These are phyloP conservation scores for Calonectria pseudoreteaudii DNA, from an alignment of 2,329 filamentous ascomycete genomes.

Conservation along the genomic window DNA sequence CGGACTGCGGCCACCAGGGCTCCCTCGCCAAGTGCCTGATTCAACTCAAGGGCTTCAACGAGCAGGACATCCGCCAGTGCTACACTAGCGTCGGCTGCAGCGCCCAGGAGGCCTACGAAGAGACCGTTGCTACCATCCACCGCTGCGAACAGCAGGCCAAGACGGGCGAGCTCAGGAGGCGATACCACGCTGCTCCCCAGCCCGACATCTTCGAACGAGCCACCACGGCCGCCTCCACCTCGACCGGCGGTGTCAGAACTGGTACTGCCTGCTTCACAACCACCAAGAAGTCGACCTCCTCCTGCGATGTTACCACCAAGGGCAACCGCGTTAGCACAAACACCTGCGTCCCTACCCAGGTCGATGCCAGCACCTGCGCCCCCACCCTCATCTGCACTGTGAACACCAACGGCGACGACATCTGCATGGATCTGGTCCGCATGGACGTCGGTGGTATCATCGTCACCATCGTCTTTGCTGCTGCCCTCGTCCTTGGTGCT, in stretches of 20 bases:
- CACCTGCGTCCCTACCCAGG: conserved; percentile 54
- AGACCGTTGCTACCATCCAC: conserved; percentile 44
- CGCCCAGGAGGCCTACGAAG: conserved; percentile 41
- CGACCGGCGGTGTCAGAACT: conserved; percentile 27
- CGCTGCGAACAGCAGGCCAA: conserved; percentile 47
- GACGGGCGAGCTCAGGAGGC: conserved; percentile 45
- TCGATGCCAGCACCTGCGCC: conserved; percentile 54
- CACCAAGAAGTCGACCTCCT: conserved; percentile 47
- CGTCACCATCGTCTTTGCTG: conserved; percentile 60
- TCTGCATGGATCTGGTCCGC: conserved; percentile 56
- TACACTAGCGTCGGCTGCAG: conserved; percentile 52
- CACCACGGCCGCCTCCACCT: conserved; percentile 29
- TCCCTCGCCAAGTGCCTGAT: conserved; percentile 58
- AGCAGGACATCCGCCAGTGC: conserved; percentile 53
- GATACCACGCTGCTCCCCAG: conserved; percentile 38
- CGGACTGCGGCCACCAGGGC: conserved; percentile 58
- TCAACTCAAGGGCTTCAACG: conserved; percentile 45
- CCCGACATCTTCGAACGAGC: conserved; percentile 33
- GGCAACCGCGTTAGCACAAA: conserved; percentile 49
- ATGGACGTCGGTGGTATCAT: conserved; percentile 60
- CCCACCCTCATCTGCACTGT: conserved; percentile 58
- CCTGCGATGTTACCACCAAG: conserved; percentile 55
- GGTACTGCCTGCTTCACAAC: conserved; percentile 53
- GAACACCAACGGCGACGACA: conserved; percentile 49
- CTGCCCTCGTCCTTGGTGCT: conserved; percentile 50